A percentile compares a stretch with the other conserved stretches of the same genome.
Conservation (phyloP, 1,139 yeast species). For the Waltiozyma sp. region DNA sequence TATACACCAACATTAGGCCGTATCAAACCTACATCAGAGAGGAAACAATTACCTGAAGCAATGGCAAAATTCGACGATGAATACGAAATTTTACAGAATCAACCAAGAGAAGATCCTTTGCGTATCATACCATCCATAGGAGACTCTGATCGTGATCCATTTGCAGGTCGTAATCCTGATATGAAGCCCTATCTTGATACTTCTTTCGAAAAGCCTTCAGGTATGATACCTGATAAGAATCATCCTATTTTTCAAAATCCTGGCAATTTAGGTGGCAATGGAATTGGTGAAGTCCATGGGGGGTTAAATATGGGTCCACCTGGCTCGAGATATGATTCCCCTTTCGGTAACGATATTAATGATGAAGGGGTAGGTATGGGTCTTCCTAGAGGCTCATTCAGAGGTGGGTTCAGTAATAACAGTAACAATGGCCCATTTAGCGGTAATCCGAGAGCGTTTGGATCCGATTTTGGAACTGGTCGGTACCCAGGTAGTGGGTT, state of each 20-base stretch:
- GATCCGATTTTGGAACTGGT: neutral
- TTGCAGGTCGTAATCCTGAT: constrained; percentile 34
- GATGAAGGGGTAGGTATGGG: constrained; percentile 37
- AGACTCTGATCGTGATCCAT: constrained; percentile 40
- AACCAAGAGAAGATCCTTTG: neutral
- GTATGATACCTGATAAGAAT: constrained; percentile 41
- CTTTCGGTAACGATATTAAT: constrained; percentile 28
- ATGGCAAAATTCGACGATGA: constrained; percentile 28
- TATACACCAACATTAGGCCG: neutral
- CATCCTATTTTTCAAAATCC: constrained; percentile 35
- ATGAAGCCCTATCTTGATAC: constrained; percentile 33
- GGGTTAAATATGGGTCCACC: constrained; percentile 26
- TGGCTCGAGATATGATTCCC: constrained; percentile 37
- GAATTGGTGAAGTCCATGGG: constrained; percentile 1
- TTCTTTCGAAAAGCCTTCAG: constrained; percentile 24
- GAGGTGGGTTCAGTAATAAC: constrained; percentile 2
- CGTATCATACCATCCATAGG: constrained; percentile 30
- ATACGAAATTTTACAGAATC: constrained; percentile 18
- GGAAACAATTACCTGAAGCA: constrained; percentile 3
- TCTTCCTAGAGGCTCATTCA: constrained; percentile 30
- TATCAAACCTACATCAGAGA: constrained; percentile 2
- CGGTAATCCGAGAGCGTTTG: neutral
- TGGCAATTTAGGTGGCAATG: constrained; percentile 1
- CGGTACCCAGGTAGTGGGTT: constrained; percentile 1
- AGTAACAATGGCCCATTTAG: constrained; percentile 5